phyloP scores from a whole-genome alignment of 2,329 filamentous ascomycete genomes.

The Aureobasidium sp. region DNA sequence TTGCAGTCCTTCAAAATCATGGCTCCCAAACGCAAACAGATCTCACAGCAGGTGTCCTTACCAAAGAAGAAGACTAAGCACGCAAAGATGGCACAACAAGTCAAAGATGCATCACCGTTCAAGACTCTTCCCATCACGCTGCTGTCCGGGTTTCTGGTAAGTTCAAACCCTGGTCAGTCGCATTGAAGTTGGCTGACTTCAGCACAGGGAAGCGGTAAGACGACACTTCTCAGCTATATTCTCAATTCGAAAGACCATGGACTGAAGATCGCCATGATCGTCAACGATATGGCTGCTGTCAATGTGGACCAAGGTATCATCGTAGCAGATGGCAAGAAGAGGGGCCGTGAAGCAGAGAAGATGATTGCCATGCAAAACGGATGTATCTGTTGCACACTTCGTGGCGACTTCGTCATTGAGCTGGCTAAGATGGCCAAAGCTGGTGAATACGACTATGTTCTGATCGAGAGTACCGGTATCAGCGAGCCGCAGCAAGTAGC shows the following conservation, averaged over 20 bases:
- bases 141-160: conserved; percentile 53
- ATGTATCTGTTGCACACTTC: conserved; percentile 69
- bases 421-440: conserved; percentile 58
- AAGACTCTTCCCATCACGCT: conserved; percentile 52
- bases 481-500: conserved; percentile 68
- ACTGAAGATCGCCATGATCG: conserved; percentile 62
- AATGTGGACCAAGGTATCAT: conserved; percentile 30
- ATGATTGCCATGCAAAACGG: conserved; percentile 38
- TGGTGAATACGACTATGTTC: conserved; percentile 61
- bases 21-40: conserved; percentile 14
- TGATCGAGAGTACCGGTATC: conserved; percentile 66
- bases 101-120: conserved; percentile 11
- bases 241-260: conserved; percentile 58
- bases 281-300: conserved; percentile 56
- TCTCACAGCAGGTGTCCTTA: not conserved
- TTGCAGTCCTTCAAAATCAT: not conserved
- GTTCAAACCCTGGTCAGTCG: not conserved
- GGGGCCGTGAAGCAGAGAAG: conserved; percentile 28
- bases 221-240: conserved; percentile 62
- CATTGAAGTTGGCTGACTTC: not conserved
- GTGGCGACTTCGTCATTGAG: conserved; percentile 64
- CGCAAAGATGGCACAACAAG: conserved; percentile 8
- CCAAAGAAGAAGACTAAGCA: conserved; percentile 2
- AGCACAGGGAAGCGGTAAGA: conserved; percentile 61
- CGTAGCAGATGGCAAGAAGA: conserved; percentile 21